Evolutionary conservation across 2,329 filamentous ascomycete species (phyloP).

Genomic region (Purpureocillium lavendulum): DNA sequence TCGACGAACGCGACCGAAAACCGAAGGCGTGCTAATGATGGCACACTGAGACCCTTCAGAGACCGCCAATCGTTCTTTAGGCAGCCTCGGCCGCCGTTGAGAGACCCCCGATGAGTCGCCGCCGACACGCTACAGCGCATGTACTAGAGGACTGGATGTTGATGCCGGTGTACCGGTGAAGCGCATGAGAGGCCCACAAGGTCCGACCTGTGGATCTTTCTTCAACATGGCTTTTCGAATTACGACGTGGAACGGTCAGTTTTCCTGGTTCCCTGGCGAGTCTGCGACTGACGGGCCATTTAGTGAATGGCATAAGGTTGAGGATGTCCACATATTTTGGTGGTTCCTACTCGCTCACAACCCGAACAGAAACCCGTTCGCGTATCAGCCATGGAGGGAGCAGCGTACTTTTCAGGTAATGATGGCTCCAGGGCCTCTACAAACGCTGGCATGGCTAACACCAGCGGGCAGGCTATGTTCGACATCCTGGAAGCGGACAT

Average conservation of each 20-base stretch:
- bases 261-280: slow-evolving; percentile 21
- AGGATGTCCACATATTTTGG: background rate
- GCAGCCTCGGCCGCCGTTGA: no score
- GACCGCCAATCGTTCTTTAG: no score
- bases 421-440: background rate
- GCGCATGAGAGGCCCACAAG: no score
- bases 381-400: slow-evolving; percentile 75
- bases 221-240: slow-evolving; percentile 65
- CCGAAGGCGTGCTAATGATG: no score
- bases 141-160: no score
- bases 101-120: no score
- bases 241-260: slow-evolving; percentile 69
- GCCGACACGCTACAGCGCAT: no score
- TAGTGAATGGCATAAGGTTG: slow-evolving; percentile 76
- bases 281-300: slow-evolving; percentile 5
- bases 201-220: background rate
- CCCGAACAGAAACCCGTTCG: slow-evolving; percentile 61
- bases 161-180: no score
- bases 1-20: no score
- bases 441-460: background rate
- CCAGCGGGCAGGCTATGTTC: slow-evolving; percentile 69
- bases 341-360: background rate
- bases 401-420: slow-evolving; percentile 59
- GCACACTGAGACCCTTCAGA: no score
- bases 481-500: slow-evolving; percentile 88